Conservation (phyloP, 176 grass and related monocot genomes). For the Cocos nucifera region DNA sequence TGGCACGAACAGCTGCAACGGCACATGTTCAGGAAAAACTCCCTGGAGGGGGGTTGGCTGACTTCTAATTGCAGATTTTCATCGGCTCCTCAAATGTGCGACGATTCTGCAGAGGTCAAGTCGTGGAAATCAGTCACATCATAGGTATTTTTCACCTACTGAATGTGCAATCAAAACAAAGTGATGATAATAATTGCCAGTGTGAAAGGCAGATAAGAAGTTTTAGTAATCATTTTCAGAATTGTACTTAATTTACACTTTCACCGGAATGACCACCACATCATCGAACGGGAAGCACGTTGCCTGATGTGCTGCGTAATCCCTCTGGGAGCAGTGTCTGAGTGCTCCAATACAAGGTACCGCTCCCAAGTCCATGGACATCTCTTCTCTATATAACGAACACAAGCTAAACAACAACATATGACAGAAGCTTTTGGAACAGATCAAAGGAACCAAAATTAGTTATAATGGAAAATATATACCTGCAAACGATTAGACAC, state of each 20-base stretch:
- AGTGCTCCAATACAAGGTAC: constrained; percentile 87
- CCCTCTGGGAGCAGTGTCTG: constrained; percentile 72
- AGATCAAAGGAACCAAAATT: constrained; percentile 10
- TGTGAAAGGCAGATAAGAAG: no score
- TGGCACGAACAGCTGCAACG: background rate
- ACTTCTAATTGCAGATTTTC: constrained; percentile 87
- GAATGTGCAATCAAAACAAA: background rate
- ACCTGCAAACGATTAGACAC: constrained; percentile 40
- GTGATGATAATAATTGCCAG: background rate
- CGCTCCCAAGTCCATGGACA: constrained; percentile 99
- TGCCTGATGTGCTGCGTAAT: constrained; percentile 74
- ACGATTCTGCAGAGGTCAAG: constrained; percentile 47
- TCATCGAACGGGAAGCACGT: background rate
- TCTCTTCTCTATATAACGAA: constrained; percentile 50
- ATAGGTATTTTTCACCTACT: constrained; percentile 4
- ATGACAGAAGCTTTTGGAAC: background rate
- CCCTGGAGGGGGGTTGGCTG: background rate
- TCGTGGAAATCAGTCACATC: background rate
- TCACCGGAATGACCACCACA: background rate
- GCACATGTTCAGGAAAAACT: background rate
- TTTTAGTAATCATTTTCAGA: no score
- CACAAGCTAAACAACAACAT: background rate
- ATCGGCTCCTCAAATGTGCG: constrained; percentile 88
- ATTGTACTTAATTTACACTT: background rate
- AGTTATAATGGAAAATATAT: constrained; percentile 7